Evolutionary conservation across 1,284 basidiomycete species (phyloP), one percentile per base, ranked within the genome.

Genomic region (Pulchroboletus neoregius): DNA sequence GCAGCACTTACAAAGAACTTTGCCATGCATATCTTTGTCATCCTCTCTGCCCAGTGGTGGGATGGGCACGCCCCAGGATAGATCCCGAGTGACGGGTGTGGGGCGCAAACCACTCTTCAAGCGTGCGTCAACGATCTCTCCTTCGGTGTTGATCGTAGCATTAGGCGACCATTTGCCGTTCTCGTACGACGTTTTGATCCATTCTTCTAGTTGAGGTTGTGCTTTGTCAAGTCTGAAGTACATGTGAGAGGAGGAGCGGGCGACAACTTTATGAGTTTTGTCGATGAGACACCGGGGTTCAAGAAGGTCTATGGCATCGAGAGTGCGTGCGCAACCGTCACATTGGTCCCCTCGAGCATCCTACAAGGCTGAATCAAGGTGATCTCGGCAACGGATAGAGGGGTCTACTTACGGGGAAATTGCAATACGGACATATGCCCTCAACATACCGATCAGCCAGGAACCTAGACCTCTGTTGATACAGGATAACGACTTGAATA

Each of bases 261-360:
- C 82, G 7, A 82, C 80, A 34, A 95, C 79, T 45, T 71, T 77
- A 65, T 98, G 96, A 0, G 78, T 75, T 62, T 84, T 87, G 66
- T 91, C 77, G 58, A 97, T 77, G 55, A 96, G 85, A 69, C 96
- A 99, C 30, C 93, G 84, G n/a, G 96, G 96, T 60, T 94, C 86
- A 68, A 96, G 80, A 51, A 99, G 82, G 60, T 97, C 94, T 50
- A 95, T 81, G 2, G 94, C 91, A 51, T 96, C 95, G 44, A 96
- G 80, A 7, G 95, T 96, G 54, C 93, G 82, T 34, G 87, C 84
- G 64, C 96, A 99, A 50, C 84, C 79, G 68, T 99, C 96, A 69
- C 96, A 99, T 75, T 99, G 96, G 68, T 99, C 96, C 9, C 96
- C 96, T 38, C 96, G 88, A 31, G 95, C 96, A 57, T 98, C 95